Evolutionary conservation across 345 rosid genomes (phyloP).

Genomic region (Cochlearia excelsa): DNA sequence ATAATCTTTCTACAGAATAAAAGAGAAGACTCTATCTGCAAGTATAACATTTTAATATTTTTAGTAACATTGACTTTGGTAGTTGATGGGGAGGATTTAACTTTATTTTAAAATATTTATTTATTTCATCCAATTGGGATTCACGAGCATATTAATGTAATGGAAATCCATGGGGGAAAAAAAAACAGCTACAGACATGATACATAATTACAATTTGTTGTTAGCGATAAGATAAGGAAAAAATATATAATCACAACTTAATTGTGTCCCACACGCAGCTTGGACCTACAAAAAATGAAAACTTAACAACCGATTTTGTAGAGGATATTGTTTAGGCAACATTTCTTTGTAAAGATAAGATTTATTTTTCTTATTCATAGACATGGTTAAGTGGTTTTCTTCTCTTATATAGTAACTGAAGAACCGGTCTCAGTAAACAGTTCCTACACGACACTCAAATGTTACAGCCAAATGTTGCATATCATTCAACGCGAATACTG

Average conservation of each 20-base stretch:
- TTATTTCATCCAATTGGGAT: conserved; percentile 36
- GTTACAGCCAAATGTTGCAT: too few species aligned
- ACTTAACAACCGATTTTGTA: conserved; percentile 20
- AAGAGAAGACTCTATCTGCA: conserved; percentile 28
- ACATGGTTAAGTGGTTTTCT: neutral
- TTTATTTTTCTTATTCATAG: too few species aligned
- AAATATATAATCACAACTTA: neutral
- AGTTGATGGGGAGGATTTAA: conserved; percentile 31
- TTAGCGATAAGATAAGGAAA: neutral
- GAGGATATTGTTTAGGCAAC: conserved; percentile 1
- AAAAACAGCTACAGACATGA: too few species aligned
- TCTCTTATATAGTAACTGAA: conserved; percentile 34
- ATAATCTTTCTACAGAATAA: neutral
- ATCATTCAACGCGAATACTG: too few species aligned
- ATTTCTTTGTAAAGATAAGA: too few species aligned
- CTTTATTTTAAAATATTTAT: conserved; percentile 12
- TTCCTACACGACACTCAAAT: too few species aligned
- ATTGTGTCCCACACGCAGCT: conserved; percentile 17
- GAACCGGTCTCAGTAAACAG: conserved; percentile 50
- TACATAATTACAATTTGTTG: conserved; percentile 5
- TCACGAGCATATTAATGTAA: conserved; percentile 25
- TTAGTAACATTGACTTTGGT: conserved; percentile 30
- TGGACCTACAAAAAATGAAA: conserved; percentile 27
- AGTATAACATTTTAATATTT: conserved; percentile 4
- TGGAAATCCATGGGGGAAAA: neutral